Evolutionary conservation across 768 basidiomycete genomes (phyloP), one percentile per base, ranked within the genome.

Genomic region (Psilocybe subaeruginosa): DNA sequence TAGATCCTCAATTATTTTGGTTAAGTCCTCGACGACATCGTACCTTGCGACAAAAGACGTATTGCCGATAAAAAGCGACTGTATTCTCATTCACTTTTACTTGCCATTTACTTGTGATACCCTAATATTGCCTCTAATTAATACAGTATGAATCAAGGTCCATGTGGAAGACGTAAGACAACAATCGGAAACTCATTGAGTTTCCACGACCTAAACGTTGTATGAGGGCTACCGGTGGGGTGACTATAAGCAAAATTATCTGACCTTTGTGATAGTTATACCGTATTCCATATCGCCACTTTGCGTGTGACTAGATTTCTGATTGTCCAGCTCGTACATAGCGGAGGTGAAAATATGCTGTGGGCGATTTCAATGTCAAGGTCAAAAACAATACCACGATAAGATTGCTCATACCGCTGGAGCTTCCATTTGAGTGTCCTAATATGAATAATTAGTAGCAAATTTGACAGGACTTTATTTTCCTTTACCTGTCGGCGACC

Each of bases 401-500:
- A 11, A 35, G 11, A 35, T 11, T 43, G 41, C 4, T 43, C 41
- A 12, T 43, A 49, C 17, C 17, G 33, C 51, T 37, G 51, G 51
- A 14, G 51, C 27, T 12, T 53, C 51, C 8, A 53, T 16, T 19
- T 51, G 33, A 16, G 51, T 53, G 8, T 53, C 51, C 30, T 53
- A n/a, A 14, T 43, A 43, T 43, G 11, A 23, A 43, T 43, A 12
- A 43, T 14, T 16, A 43, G n/a, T 5, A 4, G 41, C 9, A 5
- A 43, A 14, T 43, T 11, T 16, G 14, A 43, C 14, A 14, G 37
- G 37, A 39, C 8, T 39, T 39, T 43, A 43, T 43, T 43, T 14
- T 39, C 8, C 37, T 8, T 39, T 43, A 43, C 59, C 19, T 61
- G 65, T 43, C 69, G 56, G 54, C 66, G 65, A 29, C 27, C 51